A percentile compares a stretch with the other conserved stretches of the same genome.
phyloP scores from a whole-genome alignment of 192 early-diverging fungal genomes.

The Spizellomyces punctatus region DNA sequence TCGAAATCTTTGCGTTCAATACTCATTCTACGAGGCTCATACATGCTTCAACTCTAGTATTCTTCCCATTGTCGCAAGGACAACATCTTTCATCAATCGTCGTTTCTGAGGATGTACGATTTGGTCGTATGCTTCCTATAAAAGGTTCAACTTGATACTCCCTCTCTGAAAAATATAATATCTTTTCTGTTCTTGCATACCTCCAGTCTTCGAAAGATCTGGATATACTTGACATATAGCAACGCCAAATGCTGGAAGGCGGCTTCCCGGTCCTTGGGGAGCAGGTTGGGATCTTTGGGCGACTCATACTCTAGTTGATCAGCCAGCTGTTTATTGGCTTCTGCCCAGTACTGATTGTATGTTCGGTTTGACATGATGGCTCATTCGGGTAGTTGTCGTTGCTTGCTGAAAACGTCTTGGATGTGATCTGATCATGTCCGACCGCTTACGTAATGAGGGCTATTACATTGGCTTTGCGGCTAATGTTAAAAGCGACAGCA shows the following conservation, averaged over 20 bases:
- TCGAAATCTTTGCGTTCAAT: neutral
- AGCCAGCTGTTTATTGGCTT: constrained; percentile 45
- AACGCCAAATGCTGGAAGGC: constrained; percentile 59
- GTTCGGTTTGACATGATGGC: constrained; percentile 29
- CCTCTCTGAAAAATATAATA: neutral
- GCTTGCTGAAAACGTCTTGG: neutral
- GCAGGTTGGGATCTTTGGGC: constrained; percentile 49
- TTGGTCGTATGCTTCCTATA: constrained; percentile 58
- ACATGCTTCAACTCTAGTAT: constrained; percentile 60
- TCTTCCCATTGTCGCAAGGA: constrained; percentile 54
- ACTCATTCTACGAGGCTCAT: neutral
- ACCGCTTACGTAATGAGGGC: too few species aligned
- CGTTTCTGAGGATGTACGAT: constrained; percentile 66
- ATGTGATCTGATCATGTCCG: too few species aligned
- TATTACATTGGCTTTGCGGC: too few species aligned
- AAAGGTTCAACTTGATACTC: neutral
- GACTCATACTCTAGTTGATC: constrained; percentile 58
- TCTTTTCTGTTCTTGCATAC: constrained; percentile 13
- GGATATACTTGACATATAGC: constrained; percentile 61
- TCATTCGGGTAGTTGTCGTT: neutral
- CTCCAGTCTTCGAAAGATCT: constrained; percentile 58
- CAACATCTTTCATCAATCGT: constrained; percentile 52
- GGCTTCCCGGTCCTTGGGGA: constrained; percentile 54
- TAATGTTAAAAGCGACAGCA: too few species aligned
- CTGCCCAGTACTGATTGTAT: constrained; percentile 43